Base-by-base conservation (phyloP, 2,329 filamentous ascomycete species). In the Orbilia brochopaga region DNA sequence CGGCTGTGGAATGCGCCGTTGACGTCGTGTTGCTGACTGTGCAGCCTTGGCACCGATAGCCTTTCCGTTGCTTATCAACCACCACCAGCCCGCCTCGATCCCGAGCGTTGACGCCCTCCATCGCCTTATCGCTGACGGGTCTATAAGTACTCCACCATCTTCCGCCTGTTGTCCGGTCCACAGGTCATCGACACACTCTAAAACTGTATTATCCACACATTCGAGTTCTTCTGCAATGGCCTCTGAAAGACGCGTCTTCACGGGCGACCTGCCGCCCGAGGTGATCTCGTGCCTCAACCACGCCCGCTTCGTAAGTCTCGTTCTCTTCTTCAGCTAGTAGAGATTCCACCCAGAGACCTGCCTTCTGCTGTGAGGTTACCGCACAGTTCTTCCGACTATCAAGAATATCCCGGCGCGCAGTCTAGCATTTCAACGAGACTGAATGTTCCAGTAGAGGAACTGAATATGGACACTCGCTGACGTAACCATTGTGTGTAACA, bases 261-360 rank as follows among this genome's bases (percentile, higher is more conserved):
- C 50, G 10, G 66, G 66, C 66, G 85, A 85, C 7, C 85, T 97
- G 1, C 94, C 94, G 0, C 82, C 84, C 2, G 92, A 97, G 80
- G 94, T 97, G 21, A 85, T 94, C 11, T 88, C 92, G 77, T 97
- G 92, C 78, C 86, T 99, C 23, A 88, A 96, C 79, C 97, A 97
- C 82, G 91, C 93, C 55, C 89, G 93, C 76, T 99, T 97, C 82
- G 92, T 96, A 86, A 77, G 85, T 81, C 61, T 32, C 73, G 55
- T 50, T 21, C 32, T 51, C 53, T 32, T 32, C 4, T 32, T 32
- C 8, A 4, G 27, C 8, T 32, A 8, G 4, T 32, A 8, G 27
- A 8, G 27, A 32, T 8, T 32, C 8, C 8, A 32, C 27, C 8
- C 4, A 32, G 27, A 8, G n/a, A 3, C 4, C 27, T 32, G 27